These are phyloP conservation scores for Darksidea phi DNA, from an alignment of 495 filamentous ascomycete species.

Conservation along the genomic window DNA sequence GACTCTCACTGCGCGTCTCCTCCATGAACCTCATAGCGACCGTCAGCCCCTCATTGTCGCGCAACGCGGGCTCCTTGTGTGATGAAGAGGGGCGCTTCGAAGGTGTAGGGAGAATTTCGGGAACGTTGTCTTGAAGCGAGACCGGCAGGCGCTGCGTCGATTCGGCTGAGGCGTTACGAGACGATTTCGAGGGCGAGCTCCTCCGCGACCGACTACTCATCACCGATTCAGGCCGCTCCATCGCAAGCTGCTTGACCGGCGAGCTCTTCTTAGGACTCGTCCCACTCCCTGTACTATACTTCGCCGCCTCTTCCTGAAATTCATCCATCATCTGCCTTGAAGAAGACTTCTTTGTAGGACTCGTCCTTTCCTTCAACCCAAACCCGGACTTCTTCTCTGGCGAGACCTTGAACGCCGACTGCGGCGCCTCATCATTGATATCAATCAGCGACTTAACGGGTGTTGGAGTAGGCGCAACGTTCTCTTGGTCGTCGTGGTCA, in stretches of 20 bases:
- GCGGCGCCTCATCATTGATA: slow-evolving; percentile 19
- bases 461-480: slow-evolving; percentile 31
- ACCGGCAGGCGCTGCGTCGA: slow-evolving; percentile 1
- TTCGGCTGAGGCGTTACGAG: slow-evolving; percentile 21
- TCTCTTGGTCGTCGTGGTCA: slow-evolving; percentile 38
- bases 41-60: slow-evolving; percentile 44
- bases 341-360: slow-evolving; percentile 19
- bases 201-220: slow-evolving; percentile 20
- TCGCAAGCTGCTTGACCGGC: slow-evolving; percentile 18
- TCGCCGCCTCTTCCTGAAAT: not conserved
- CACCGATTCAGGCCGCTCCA: slow-evolving; percentile 17
- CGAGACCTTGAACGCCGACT: slow-evolving; percentile 30
- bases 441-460: slow-evolving; percentile 16
- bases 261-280: slow-evolving; percentile 28
- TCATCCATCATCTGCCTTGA: slow-evolving; percentile 22
- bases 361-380: slow-evolving; percentile 12
- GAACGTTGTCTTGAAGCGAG: not conserved
- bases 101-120: not conserved
- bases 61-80: slow-evolving; percentile 30
- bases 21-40: slow-evolving; percentile 37
- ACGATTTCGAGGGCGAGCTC: slow-evolving; percentile 25
- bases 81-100: slow-evolving; percentile 4
- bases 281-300: not conserved
- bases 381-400: slow-evolving; percentile 22
- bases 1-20: slow-evolving; percentile 27